Conservation (phyloP, 2,329 filamentous ascomycete species). For the Metarhizium guizhouense region DNA sequence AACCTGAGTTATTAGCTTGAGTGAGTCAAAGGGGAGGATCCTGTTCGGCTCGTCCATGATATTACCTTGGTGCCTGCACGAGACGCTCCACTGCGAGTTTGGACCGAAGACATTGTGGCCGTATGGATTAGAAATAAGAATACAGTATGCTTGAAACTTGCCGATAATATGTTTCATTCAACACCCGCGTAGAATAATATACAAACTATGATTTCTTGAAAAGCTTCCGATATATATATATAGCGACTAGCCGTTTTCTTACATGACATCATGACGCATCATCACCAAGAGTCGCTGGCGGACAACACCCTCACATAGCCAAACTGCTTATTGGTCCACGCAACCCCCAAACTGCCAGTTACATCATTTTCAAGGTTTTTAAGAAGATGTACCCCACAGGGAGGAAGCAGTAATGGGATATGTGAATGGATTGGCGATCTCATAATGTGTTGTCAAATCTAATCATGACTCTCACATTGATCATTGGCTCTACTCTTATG, state of each 20-base stretch:
- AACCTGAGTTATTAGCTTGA: constrained; percentile 27
- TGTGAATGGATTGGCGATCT: too few species aligned
- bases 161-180: not conserved
- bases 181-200: not conserved
- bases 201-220: not conserved
- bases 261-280: constrained; percentile 4
- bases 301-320: not conserved
- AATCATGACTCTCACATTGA: too few species aligned
- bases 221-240: not conserved
- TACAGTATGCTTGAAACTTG: not conserved
- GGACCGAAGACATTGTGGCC: not conserved
- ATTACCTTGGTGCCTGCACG: constrained; percentile 7
- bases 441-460: too few species aligned
- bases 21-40: too few species aligned
- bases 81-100: not conserved
- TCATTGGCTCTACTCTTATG: too few species aligned
- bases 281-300: not conserved
- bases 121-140: not conserved
- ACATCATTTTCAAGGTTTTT: not conserved
- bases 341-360: not conserved
- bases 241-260: not conserved
- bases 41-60: not conserved
- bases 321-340: not conserved
- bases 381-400: not conserved
- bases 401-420: too few species aligned